Base-by-base conservation (phyloP, 148 eudicot genomes). In the Silene conica region DNA sequence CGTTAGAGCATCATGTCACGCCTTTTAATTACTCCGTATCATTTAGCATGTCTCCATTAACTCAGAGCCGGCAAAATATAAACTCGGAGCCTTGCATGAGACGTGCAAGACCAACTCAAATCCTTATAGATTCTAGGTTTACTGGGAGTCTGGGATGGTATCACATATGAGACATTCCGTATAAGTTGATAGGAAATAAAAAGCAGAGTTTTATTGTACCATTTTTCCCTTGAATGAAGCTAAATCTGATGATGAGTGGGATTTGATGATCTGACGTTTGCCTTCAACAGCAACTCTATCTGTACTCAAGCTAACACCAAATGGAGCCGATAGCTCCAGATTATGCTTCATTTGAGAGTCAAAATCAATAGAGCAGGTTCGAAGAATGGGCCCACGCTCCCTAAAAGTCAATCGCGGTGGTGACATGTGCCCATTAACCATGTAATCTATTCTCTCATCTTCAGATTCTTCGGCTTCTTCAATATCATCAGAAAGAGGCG, bases 311-410 rank as follows among this genome's bases (percentile, higher is more conserved):
- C 71, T n/a, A 21, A 50, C 45, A 70, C 67, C 82, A 28, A 58
- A 73, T 38, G 83, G 74, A 79, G 84, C 63, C 22, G 84, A 46
- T 20, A 78, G 64, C 55, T 61, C 34, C 70, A 18, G n/a, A 62
- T 19, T 21, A 45, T 82, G 83, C 67, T 71, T 70, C 55, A 41
- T 60, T 60, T 43, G 71, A 72, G 84, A 81, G 70, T 63, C 58
- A 70, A 75, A 67, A 60, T 76, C 79, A 63, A 68, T 78, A 77
- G 84, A 82, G 80, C 82, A 80, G 66, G 79, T 78, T 55, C 85
- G 72, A 73, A 80, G 83, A 62, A 77, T 63, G 46, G 77, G 72
- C 57, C 80, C 43, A 74, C 71, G 74, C 58, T 83, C 80, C 59
- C 63, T 67, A 57, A 55, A 72, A 61, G 78, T 78, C 28, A 82